A percentile compares a stretch with the other conserved stretches of the same genome.
Evolutionary conservation across 768 basidiomycete genomes (phyloP).

Genomic region (Austroboletus eburneus): DNA sequence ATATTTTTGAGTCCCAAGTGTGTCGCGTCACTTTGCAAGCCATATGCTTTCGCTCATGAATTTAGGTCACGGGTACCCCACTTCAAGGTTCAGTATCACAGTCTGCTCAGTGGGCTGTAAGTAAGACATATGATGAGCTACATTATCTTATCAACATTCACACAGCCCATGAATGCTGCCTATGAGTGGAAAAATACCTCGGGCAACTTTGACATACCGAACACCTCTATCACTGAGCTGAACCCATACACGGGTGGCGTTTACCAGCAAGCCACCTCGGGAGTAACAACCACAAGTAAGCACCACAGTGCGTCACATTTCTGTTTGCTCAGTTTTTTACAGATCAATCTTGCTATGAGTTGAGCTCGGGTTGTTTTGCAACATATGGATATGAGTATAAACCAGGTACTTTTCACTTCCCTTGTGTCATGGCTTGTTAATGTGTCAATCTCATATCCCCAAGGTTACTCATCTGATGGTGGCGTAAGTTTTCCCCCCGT

Average conservation of each 20-base stretch:
- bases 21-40: constrained; percentile 8
- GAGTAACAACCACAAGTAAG: constrained; percentile 55
- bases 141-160: constrained; percentile 2
- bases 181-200: constrained; percentile 69
- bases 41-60: constrained; percentile 11
- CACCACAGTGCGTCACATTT: neutral
- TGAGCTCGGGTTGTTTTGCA: constrained; percentile 48
- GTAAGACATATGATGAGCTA: constrained; percentile 20
- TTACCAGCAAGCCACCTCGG: constrained; percentile 83
- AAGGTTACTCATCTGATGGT: constrained; percentile 33
- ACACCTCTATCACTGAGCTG: constrained; percentile 46
- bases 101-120: constrained; percentile 77
- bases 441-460: neutral
- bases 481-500: constrained; percentile 52
- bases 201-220: constrained; percentile 52
- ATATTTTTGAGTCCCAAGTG: constrained; percentile 83
- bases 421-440: neutral
- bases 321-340: constrained; percentile 4
- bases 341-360: constrained; percentile 69
- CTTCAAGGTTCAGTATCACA: constrained; percentile 67
- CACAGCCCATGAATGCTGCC: constrained; percentile 70
- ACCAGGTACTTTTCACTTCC: constrained; percentile 43
- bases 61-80: constrained; percentile 34
- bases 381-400: constrained; percentile 81
- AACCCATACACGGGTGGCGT: constrained; percentile 73